phyloP scores from a whole-genome alignment of 805 yeast species.

The Yarrowia keelungensis region DNA sequence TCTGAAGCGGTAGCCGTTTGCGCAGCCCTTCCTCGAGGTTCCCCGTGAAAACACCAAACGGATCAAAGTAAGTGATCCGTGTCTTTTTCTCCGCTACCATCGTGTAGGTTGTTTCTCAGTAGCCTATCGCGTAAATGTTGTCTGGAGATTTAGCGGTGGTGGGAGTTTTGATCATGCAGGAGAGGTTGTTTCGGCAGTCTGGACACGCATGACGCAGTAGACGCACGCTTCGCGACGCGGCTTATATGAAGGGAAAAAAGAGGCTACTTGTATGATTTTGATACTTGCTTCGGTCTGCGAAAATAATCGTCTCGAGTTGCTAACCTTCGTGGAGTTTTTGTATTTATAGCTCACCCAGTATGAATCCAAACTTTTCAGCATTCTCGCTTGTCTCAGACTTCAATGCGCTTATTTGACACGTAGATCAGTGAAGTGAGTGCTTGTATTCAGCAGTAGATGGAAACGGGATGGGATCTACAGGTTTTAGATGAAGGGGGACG shows the following conservation, averaged over 20 bases:
- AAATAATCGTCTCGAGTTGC: background rate
- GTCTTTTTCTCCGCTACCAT: conserved; percentile 43
- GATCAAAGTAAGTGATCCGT: conserved; percentile 72
- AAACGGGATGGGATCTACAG: no score
- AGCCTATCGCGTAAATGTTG: conserved; percentile 12
- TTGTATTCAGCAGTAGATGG: background rate
- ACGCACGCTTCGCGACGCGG: conserved; percentile 6
- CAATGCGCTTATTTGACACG: conserved; percentile 13
- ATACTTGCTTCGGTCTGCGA: background rate
- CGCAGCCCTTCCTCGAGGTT: conserved; percentile 53
- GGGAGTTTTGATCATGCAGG: conserved; percentile 33
- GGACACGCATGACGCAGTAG: conserved; percentile 5
- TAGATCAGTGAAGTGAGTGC: background rate
- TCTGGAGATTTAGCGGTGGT: conserved; percentile 36
- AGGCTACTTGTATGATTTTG: no score
- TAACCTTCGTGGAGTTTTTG: background rate
- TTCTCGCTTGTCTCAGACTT: conserved; percentile 6
- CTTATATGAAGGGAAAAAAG: background rate
- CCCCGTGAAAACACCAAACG: conserved; percentile 61
- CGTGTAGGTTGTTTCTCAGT: conserved; percentile 13
- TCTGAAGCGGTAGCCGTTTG: conserved; percentile 61
- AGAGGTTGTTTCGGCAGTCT: background rate
- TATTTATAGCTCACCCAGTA: background rate
- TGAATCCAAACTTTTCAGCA: conserved; percentile 23
- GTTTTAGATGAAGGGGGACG: no score